Percentiles rank a stretch among this genome's conserved stretches.
phyloP scores from a whole-genome alignment of 805 yeast species.

The Metschnikowia cubensis region DNA sequence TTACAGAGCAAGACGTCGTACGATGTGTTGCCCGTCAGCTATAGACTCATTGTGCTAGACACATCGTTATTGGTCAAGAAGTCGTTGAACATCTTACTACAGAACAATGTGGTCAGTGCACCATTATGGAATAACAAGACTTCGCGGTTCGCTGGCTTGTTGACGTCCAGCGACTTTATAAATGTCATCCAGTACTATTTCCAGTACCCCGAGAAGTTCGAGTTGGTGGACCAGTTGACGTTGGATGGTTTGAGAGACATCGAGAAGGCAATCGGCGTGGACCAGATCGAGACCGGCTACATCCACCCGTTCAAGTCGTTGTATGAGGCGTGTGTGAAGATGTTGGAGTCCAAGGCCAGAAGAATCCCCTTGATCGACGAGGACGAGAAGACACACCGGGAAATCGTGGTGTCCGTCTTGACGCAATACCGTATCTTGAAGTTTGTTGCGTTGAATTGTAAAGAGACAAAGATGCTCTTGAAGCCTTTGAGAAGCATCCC shows the following conservation, averaged over 20 bases:
- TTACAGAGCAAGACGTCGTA: conserved; percentile 88
- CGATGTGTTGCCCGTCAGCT: conserved; percentile 94
- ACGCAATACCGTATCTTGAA: conserved; percentile 95
- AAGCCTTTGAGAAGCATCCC: conserved; percentile 69
- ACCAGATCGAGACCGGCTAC: conserved; percentile 78
- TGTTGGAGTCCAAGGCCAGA: conserved; percentile 84
- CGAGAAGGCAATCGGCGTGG: conserved; percentile 82
- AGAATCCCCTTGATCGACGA: conserved; percentile 92
- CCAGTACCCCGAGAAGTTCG: conserved; percentile 83
- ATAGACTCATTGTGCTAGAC: conserved; percentile 87
- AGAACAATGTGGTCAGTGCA: conserved; percentile 92
- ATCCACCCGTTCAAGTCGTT: conserved; percentile 88
- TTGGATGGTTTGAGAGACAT: conserved; percentile 82
- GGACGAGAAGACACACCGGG: conserved; percentile 88
- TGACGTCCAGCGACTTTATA: conserved; percentile 89
- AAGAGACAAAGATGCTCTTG: conserved; percentile 80
- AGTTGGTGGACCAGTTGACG: conserved; percentile 79
- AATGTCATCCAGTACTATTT: conserved; percentile 93
- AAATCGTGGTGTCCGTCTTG: conserved; percentile 89
- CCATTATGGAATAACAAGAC: conserved; percentile 93
- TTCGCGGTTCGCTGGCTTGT: conserved; percentile 87
- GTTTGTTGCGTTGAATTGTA: conserved; percentile 93
- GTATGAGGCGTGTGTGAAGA: conserved; percentile 88
- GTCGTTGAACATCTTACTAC: conserved; percentile 82
- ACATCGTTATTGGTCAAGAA: conserved; percentile 87